Conservation (phyloP, 2,329 filamentous ascomycete species). For the Aspergillus fructus region DNA sequence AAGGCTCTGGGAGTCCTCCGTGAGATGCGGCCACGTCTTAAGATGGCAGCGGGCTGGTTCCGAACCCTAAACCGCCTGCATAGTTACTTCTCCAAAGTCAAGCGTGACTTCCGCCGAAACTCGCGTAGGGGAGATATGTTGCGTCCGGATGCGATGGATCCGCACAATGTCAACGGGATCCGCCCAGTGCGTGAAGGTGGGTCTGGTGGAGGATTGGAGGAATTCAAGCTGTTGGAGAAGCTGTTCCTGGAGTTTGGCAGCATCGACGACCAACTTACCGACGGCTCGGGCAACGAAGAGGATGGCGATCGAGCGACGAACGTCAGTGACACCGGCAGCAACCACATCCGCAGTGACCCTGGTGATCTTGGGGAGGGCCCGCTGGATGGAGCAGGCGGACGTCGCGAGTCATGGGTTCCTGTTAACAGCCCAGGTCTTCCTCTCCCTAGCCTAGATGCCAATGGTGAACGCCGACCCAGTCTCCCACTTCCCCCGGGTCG, state of each 20-base stretch:
- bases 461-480: constrained; percentile 38
- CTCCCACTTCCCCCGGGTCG: constrained; percentile 37
- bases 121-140: constrained; percentile 33
- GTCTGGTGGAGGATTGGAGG: constrained; percentile 34
- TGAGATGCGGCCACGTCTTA: constrained; percentile 41
- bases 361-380: constrained; percentile 32
- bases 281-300: constrained; percentile 30
- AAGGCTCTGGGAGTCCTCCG: constrained; percentile 41
- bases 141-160: constrained; percentile 25
- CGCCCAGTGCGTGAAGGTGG: constrained; percentile 34
- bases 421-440: constrained; percentile 39
- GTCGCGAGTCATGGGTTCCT: constrained; percentile 44
- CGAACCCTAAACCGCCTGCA: constrained; percentile 44
- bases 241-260: constrained; percentile 41
- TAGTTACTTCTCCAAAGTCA: constrained; percentile 42
- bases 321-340: constrained; percentile 41
- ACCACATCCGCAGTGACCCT: constrained; percentile 41
- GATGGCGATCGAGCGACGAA: constrained; percentile 36
- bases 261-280: constrained; percentile 40
- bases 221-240: constrained; percentile 44
- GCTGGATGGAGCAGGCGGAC: constrained; percentile 31
- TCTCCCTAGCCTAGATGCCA: constrained; percentile 30
- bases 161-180: constrained; percentile 25
- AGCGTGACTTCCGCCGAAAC: constrained; percentile 37
- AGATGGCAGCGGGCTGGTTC: constrained; percentile 45